Percentiles rank a stretch among this genome's conserved stretches.
These are phyloP conservation scores for Besnoitia besnoiti DNA, from an alignment of 169 alveolate species.

Conservation along the genomic window DNA sequence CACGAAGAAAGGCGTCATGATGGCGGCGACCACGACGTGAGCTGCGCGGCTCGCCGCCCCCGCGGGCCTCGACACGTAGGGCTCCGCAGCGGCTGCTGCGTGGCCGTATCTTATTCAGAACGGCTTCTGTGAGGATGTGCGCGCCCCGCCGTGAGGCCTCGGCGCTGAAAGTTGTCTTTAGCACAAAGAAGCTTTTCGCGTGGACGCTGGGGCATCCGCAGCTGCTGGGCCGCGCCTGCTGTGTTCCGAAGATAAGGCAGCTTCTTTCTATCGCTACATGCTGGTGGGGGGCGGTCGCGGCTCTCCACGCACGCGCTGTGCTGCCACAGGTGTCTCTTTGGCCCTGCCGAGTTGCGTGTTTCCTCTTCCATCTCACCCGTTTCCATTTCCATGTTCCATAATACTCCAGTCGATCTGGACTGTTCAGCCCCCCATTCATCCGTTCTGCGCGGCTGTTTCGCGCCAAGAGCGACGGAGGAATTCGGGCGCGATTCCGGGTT, in stretches of 20 bases:
- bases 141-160: background rate
- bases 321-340: background rate
- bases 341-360: background rate
- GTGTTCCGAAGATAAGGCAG: too few species aligned
- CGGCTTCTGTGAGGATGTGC: background rate
- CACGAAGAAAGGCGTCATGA: conserved; percentile 49
- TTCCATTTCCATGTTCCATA: too few species aligned
- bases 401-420: too few species aligned
- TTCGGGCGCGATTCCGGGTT: background rate
- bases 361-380: background rate
- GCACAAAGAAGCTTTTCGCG: background rate
- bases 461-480: background rate
- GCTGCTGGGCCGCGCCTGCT: too few species aligned
- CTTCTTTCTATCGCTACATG: too few species aligned
- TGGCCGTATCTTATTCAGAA: background rate
- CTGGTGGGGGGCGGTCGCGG: too few species aligned
- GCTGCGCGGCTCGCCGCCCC: background rate
- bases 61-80: background rate
- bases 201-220: too few species aligned
- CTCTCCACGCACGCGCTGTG: too few species aligned
- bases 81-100: background rate
- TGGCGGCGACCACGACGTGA: conserved; percentile 66
- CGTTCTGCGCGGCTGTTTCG: background rate
- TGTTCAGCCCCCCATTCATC: background rate
- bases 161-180: background rate